Percentiles rank a stretch among this genome's conserved stretches.
Conservation (phyloP, 805 yeast genomes). For the Candida yuanshanica region DNA sequence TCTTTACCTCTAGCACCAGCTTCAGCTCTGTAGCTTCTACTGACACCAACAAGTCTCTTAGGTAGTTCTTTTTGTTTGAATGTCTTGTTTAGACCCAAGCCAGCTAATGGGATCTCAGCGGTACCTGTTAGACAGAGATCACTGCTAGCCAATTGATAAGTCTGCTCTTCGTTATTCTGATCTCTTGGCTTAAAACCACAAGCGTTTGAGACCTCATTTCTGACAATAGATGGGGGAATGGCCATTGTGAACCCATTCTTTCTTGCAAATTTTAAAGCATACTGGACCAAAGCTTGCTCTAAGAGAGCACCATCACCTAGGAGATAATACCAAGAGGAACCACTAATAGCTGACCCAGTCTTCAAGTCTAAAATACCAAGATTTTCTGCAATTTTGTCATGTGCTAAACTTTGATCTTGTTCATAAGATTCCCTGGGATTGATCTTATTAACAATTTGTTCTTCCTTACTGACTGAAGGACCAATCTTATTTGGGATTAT, state of each 20-base stretch:
- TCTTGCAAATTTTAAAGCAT: conserved; percentile 64
- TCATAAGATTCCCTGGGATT: conserved; percentile 32
- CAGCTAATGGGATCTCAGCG: conserved; percentile 93
- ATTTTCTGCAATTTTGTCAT: conserved; percentile 62
- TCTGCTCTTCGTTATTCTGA: conserved; percentile 78
- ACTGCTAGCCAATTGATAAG: conserved; percentile 55
- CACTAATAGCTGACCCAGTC: conserved; percentile 70
- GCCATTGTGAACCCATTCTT: conserved; percentile 61
- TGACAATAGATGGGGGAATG: conserved; percentile 82
- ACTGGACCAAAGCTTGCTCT: conserved; percentile 86
- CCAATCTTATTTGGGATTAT: conserved; percentile 61
- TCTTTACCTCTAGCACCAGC: conserved; percentile 96
- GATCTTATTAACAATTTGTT: conserved; percentile 45
- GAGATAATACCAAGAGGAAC: conserved; percentile 81
- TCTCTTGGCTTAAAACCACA: conserved; percentile 97
- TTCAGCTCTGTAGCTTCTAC: conserved; percentile 88
- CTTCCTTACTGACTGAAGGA: conserved; percentile 36
- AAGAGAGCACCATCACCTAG: conserved; percentile 79
- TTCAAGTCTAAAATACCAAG: conserved; percentile 64
- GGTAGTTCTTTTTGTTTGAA: conserved; percentile 44
- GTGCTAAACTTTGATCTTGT: conserved; percentile 40
- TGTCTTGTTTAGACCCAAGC: conserved; percentile 50
- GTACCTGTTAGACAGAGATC: conserved; percentile 80
- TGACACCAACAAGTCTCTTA: conserved; percentile 64
- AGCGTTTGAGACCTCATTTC: conserved; percentile 69